Evolutionary conservation across 345 rosid species (phyloP), one percentile per base, ranked within the genome.

Genomic region (Fremontodendron californicum): DNA sequence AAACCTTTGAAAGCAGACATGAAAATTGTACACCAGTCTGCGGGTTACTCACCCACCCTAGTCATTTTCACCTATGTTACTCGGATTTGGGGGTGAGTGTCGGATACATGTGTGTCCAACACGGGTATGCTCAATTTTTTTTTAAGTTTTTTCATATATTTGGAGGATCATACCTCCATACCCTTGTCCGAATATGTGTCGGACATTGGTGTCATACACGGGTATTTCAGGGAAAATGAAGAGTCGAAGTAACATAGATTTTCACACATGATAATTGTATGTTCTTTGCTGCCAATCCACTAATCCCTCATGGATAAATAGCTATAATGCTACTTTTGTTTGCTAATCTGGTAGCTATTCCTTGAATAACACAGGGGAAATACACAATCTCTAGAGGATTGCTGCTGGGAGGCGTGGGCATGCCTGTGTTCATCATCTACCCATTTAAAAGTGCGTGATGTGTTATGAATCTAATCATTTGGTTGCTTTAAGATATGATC

Each of bases 381-480:
- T 48, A 76, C 80, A 64, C 90, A 83, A 35, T 79, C 93, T 51
- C 87, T 95, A 70, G 98, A 95, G 85, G 97, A 93, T 73, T 95
- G 99, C 85, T 83, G 93, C 65, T 93, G 99, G 97, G 98, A 94
- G 86, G 98, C 98, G 49, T 94, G 98, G 99, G 93, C 99, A 61
- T 95, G 98, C 82, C 87, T 95, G 9, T 84, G 88, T 87, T 93
- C 98, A 75, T 95, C 99, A 54, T 91, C 97, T 33, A 88, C 96
- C 82, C 99, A 95, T 90, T 78, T 95, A 77, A 89, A 81, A 87
- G 99, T 95, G 63, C 57, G 86, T 74, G 37, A 18, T 74, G 10
- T 49, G 46, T 77, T 43, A 7, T 81, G 82, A 73, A 81, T 49
- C 73, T 71, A 54, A 33, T 43, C 9, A n/a, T 45, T 71, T 48